Conservation (phyloP, 2,329 filamentous ascomycete species). For the Ascosphaera apis region DNA sequence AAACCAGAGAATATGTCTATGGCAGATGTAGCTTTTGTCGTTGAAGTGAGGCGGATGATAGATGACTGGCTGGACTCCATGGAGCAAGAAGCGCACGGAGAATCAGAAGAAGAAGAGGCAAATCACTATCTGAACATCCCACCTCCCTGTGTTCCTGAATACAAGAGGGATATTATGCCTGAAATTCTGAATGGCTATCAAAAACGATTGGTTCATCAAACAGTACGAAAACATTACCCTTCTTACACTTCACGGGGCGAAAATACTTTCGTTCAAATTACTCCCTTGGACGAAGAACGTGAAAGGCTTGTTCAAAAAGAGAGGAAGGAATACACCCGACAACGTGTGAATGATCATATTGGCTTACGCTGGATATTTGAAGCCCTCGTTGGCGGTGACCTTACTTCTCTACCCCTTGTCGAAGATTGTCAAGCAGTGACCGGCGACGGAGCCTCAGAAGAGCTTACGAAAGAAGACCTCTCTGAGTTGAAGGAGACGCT, state of each 20-base stretch:
- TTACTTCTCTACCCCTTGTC: slow-evolving; percentile 16
- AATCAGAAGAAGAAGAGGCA: slow-evolving; percentile 4
- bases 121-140: slow-evolving; percentile 24
- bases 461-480: slow-evolving; percentile 12
- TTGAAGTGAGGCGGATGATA: slow-evolving; percentile 22
- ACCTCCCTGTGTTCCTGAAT: slow-evolving; percentile 8
- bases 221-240: slow-evolving; percentile 37
- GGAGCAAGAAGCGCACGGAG: slow-evolving; percentile 3
- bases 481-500: slow-evolving; percentile 18
- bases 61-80: slow-evolving; percentile 20
- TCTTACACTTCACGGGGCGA: slow-evolving; percentile 16
- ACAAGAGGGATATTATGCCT: slow-evolving; percentile 8
- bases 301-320: slow-evolving; percentile 12
- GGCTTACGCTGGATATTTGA: slow-evolving; percentile 26
- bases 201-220: slow-evolving; percentile 40
- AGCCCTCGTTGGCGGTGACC: slow-evolving; percentile 20
- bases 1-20: slow-evolving; percentile 28
- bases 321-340: slow-evolving; percentile 10
- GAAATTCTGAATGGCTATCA: slow-evolving; percentile 31
- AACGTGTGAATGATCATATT: slow-evolving; percentile 14
- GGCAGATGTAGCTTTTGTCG: slow-evolving; percentile 29
- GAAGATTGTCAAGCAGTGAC: too few species aligned
- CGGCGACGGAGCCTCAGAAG: too few species aligned
- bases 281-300: slow-evolving; percentile 14
- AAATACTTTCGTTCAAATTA: slow-evolving; percentile 19